Base-by-base conservation (phyloP, 139 green algal species). In the Coccomyxa sp. region DNA sequence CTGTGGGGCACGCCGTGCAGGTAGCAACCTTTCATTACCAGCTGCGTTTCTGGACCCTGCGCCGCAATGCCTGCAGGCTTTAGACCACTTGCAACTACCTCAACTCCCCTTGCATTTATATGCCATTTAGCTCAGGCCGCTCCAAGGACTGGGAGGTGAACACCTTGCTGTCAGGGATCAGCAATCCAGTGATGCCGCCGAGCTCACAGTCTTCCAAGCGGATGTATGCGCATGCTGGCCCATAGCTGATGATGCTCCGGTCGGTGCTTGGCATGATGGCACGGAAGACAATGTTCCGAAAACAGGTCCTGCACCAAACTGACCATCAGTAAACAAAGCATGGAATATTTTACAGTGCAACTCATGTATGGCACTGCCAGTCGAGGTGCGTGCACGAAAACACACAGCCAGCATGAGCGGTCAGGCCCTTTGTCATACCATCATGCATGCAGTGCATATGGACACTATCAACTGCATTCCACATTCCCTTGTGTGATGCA, bases 191-290 rank as follows among this genome's bases (percentile, higher is more conserved):
- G 67, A 21, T 28, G 45, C 81, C 81, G 23, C 14, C 81, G 32
- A 84, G 17, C 16, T 84, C 81, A 27, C 81, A 84, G 67, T 79
- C 13, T 17, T 79, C 45, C 81, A 84, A 25, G 23, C 23, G 38
- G 17, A 84, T 79, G 67, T 57, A 79, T 13, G 25, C 4, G 67
- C 81, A 84, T 17, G 67, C 67, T 13, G 81, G 81, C 11, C 81
- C 81, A 71, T 58, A 84, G 81, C 66, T 25, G 10, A 79, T 25
- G 38, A 84, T 79, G 67, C 81, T 84, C 13, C 81, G 67, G 81
- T 84, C 38, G 0, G 38, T 23, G 10, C 17, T 63, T 32, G 30
- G 21, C 17, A 13, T 13, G 11, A 51, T 18, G 15, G 81, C 68
- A 7, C 81, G 32, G 45, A 84, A 30, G 25, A 25, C 67, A 0